Evolutionary conservation across 2,329 filamentous ascomycete species (phyloP).

Genomic region (Aspergillus sclerotialis): DNA sequence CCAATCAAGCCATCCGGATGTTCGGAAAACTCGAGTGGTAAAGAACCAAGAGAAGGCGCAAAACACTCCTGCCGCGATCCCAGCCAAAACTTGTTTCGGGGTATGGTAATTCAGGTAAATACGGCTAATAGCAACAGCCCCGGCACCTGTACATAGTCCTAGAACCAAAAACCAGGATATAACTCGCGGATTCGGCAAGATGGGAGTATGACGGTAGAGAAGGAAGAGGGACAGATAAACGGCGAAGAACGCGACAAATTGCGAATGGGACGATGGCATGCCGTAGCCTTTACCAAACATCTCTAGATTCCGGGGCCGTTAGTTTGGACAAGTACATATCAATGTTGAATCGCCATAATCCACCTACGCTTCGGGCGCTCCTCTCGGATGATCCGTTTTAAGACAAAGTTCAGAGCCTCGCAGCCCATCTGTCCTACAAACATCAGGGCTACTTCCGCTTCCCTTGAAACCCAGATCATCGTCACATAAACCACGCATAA

Average conservation of each 20-base stretch:
- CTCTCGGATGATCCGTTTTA: slow-evolving; percentile 90
- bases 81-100: slow-evolving; percentile 75
- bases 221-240: slow-evolving; percentile 79
- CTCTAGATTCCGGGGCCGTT: slow-evolving; percentile 41
- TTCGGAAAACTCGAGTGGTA: slow-evolving; percentile 59
- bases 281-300: slow-evolving; percentile 89
- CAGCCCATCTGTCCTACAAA: slow-evolving; percentile 87
- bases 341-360: no score
- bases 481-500: slow-evolving; percentile 86
- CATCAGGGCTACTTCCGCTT: slow-evolving; percentile 82
- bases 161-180: slow-evolving; percentile 42
- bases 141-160: slow-evolving; percentile 55
- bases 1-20: slow-evolving; percentile 65
- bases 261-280: slow-evolving; percentile 92
- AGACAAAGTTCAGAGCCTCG: slow-evolving; percentile 79
- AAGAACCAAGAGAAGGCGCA: slow-evolving; percentile 75
- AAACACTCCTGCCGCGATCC: slow-evolving; percentile 60
- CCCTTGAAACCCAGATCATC: slow-evolving; percentile 82
- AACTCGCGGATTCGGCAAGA: slow-evolving; percentile 36
- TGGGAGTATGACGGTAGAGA: slow-evolving; percentile 67
- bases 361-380: slow-evolving; percentile 71
- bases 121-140: slow-evolving; percentile 69
- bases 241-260: slow-evolving; percentile 90
- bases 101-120: slow-evolving; percentile 94
- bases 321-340: no score